Base-by-base conservation (phyloP, 1,139 yeast genomes). In the Pichia inconspicua region DNA sequence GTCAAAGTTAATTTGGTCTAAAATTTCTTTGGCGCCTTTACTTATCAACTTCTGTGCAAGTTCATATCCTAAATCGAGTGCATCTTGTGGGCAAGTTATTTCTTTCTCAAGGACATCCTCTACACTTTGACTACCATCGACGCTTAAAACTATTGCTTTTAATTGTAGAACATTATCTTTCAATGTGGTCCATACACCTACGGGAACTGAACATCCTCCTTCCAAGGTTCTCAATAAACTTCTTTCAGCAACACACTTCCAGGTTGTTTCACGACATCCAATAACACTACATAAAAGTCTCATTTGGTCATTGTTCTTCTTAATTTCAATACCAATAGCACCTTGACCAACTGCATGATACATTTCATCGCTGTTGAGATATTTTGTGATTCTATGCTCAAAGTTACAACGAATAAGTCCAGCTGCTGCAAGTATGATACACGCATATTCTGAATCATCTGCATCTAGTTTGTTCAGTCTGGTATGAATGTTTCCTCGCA, bases 341-440 rank as follows among this genome's bases (percentile, higher is more conserved):
- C 98, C 98, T 70, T 92, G 98, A 17, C 98, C 98, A 40, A 92
- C 97, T 0, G 98, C 96, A 63, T 92, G 87, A 64, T 82, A 86
- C 96, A 92, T 87, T 51, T 84, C 88, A 37, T 88, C 86, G n/a
- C 81, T 75, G 54, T 83, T 80, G 54, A 92, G 73, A 56, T 66
- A 74, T 56, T 68, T 67, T 15, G 88, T 78, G 61, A 92, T 89
- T 65, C 97, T 75, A 53, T 78, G 67, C 30, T 77, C 80, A 49
- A 89, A 69, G 3, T 82, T 87, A 42, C 85, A 69, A 55, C 98
- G 77, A 38, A 77, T 71, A 52, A 92, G 74, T 2, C 98, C 98
- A 4, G 98, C 97, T 25, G 94, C 84, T 0, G 98, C 98, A 53
- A 92, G 73, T 51, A 92, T 78, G 45, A 90, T 77, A 67, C 97